Base-by-base conservation (phyloP, 2,329 filamentous ascomycete species). In the Ceratocystiopsis brevicomis region DNA sequence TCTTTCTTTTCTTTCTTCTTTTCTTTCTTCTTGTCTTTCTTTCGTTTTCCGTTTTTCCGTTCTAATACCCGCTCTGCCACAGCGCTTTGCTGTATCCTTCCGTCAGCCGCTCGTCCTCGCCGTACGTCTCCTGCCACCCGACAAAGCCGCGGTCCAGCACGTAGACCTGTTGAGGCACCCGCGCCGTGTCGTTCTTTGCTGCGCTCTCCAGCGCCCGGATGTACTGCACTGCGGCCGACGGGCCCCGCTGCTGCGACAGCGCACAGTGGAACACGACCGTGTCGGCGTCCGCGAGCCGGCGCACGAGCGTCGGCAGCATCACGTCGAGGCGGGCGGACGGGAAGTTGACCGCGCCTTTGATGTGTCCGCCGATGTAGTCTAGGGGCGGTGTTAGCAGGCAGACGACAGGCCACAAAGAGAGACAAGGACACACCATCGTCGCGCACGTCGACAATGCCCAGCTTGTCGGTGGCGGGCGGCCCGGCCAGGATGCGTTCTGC, bases 251-350 rank as follows among this genome's bases (percentile, higher is more conserved):
- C 64, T 96, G 90, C 51, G 81, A 88, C 44, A 96, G 66, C 16
- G 83, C 81, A 61, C 90, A 98, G 63, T 98, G 90, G 59, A 98
- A 98, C 1, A 98, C 74, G 14, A 98, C 85, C 12, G 71, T 79
- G 44, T 90, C 74, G 59, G 85, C 86, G 55, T 79, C 76, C 50
- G 75, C 66, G 40, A 95, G 71, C 38, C 71, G 76, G 45, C 84
- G 76, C 13, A 93, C 68, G n/a, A 98, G 73, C 49, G 86, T 83
- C 0, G 87, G 81, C 59, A 90, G 74, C 51, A 71, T 75, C 56
- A 73, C 72, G 53, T 93, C 83, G 40, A 96, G 71, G 16, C 75
- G 73, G 39, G 62, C 63, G 41, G 73, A 81, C 0, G 90, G 86
- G 13, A 84, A 69, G 67, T 94, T 83, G 42, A 70, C 73, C 33